Percentiles rank a stretch among this genome's conserved stretches.
phyloP scores from a whole-genome alignment of 2,329 filamentous ascomycete species.

The Mycosphaerella sp. region DNA sequence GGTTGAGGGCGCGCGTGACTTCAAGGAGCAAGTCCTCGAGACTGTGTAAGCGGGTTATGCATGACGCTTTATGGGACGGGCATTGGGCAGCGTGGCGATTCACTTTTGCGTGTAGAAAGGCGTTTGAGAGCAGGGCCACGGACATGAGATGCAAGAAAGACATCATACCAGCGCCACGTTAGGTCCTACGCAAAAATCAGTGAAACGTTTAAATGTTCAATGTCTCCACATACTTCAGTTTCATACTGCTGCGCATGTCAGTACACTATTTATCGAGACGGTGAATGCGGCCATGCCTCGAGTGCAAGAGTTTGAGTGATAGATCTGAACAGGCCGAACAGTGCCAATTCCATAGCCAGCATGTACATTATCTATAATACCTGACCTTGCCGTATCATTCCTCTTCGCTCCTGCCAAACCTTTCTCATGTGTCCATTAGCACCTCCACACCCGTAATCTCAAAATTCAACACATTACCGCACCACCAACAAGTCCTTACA shows the following conservation, averaged over 20 bases:
- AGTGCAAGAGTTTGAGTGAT: too few relatives aligned
- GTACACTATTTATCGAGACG: too few relatives aligned
- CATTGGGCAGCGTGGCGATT: conserved; percentile 24
- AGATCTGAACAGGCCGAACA: too few relatives aligned
- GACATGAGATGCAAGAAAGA: conserved; percentile 20
- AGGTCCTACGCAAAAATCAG: conserved; percentile 26
- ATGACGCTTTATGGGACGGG: conserved; percentile 18
- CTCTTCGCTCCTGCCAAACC: too few relatives aligned
- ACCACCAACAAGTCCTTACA: neutral
- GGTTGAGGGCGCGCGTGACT: conserved; percentile 76
- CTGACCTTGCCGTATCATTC: too few relatives aligned
- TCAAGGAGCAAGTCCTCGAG: conserved; percentile 96
- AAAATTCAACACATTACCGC: neutral
- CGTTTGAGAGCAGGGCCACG: conserved; percentile 25
- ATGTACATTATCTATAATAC: too few relatives aligned
- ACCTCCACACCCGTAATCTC: too few relatives aligned
- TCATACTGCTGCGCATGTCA: conserved; percentile 20
- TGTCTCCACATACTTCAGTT: neutral
- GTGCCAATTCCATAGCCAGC: too few relatives aligned
- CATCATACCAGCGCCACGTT: conserved; percentile 21
- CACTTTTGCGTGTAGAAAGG: conserved; percentile 25
- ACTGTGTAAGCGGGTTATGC: conserved; percentile 62
- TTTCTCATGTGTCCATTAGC: too few relatives aligned
- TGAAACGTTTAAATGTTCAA: conserved; percentile 24
- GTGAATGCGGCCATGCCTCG: too few relatives aligned